These are phyloP conservation scores for Tricholoma bakamatsutake DNA, from an alignment of 768 basidiomycete genomes.

Conservation along the genomic window DNA sequence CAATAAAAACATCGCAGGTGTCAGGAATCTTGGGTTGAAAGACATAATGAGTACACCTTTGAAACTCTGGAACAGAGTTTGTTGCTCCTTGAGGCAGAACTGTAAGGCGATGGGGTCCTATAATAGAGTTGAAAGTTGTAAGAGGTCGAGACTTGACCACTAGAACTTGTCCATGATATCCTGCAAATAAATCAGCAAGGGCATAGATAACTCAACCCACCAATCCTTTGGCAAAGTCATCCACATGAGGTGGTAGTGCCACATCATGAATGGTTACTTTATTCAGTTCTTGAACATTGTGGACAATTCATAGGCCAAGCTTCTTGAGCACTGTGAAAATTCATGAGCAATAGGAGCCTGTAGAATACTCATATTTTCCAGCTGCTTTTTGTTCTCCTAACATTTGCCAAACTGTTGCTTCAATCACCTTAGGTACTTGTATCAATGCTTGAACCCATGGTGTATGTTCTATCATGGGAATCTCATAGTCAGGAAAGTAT, in stretches of 20 bases:
- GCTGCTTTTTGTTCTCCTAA: too few species aligned
- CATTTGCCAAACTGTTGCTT: slow-evolving; percentile 10
- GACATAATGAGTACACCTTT: slow-evolving; percentile 13
- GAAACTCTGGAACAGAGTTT: slow-evolving; percentile 29
- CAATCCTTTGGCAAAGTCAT: slow-evolving; percentile 10
- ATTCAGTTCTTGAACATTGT: slow-evolving; percentile 11
- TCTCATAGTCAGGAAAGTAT: not conserved
- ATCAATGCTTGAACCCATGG: slow-evolving; percentile 6
- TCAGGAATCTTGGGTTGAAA: slow-evolving; percentile 10
- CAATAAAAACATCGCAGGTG: slow-evolving; percentile 14
- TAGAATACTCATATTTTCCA: too few species aligned
- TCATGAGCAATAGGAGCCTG: slow-evolving; percentile 16
- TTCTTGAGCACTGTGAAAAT: slow-evolving; percentile 23
- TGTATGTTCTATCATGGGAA: not conserved
- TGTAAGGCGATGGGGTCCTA: slow-evolving; percentile 17
- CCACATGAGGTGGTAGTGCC: not conserved
- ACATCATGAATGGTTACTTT: slow-evolving; percentile 5
- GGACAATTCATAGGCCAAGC: slow-evolving; percentile 22
- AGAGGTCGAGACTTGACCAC: slow-evolving; percentile 2
- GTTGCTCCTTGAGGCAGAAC: slow-evolving; percentile 28
- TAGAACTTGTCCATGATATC: not conserved
- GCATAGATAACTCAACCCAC: slow-evolving; percentile 2
- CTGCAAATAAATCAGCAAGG: slow-evolving; percentile 6
- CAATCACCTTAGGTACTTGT: slow-evolving; percentile 19
- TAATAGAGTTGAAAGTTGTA: slow-evolving; percentile 25